phyloP scores from a whole-genome alignment of 2,329 filamentous ascomycete genomes.

The Apiospora arundinis region DNA sequence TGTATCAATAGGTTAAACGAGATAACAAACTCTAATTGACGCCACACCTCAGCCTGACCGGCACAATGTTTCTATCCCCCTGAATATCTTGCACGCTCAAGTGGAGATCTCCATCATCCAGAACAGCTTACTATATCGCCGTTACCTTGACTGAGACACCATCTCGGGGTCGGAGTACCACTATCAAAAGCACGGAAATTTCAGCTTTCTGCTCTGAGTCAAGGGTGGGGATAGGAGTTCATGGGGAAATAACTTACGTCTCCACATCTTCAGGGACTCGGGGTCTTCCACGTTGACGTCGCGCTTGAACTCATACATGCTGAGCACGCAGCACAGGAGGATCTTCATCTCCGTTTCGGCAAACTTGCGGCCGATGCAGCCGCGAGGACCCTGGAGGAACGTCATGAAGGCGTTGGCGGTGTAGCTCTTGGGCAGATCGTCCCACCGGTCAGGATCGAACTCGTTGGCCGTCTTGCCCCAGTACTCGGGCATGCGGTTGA shows the following conservation, averaged over 20 bases:
- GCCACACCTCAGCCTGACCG: background rate
- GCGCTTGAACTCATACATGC: constrained; percentile 41
- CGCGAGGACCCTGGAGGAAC: constrained; percentile 39
- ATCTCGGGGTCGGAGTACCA: constrained; percentile 51
- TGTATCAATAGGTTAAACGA: background rate
- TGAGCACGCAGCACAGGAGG: constrained; percentile 40
- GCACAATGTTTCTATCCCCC: background rate
- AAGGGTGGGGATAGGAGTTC: background rate
- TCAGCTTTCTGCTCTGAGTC: background rate
- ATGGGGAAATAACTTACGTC: constrained; percentile 27
- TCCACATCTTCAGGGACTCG: constrained; percentile 56
- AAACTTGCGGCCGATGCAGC: constrained; percentile 41
- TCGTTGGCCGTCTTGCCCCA: constrained; percentile 48
- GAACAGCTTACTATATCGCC: constrained; percentile 27
- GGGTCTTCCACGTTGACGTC: constrained; percentile 46
- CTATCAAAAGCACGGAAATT: background rate
- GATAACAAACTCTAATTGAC: background rate
- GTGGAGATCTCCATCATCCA: background rate
- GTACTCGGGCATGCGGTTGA: constrained; percentile 47
- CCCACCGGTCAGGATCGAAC: constrained; percentile 52
- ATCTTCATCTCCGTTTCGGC: constrained; percentile 44
- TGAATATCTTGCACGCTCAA: background rate
- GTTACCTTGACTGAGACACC: constrained; percentile 48
- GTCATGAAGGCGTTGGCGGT: constrained; percentile 44
- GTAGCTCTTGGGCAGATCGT: constrained; percentile 43